Percentiles rank a stretch among this genome's conserved stretches.
phyloP scores from a whole-genome alignment of 805 yeast genomes.

The Saturnispora galanensis region DNA sequence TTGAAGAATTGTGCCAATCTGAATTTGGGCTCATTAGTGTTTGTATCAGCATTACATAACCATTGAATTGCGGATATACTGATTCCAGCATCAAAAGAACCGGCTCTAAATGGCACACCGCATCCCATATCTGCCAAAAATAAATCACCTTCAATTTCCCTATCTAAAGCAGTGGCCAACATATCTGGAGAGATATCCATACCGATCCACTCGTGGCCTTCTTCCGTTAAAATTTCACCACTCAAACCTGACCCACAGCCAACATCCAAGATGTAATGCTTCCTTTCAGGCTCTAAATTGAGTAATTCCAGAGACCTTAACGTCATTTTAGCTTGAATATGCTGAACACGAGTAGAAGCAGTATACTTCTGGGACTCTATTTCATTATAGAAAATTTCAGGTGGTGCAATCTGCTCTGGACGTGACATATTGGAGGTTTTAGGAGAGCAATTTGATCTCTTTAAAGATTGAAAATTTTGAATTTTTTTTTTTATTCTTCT shows the following conservation, averaged over 20 bases:
- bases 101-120: constrained; percentile 93
- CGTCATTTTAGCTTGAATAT: constrained; percentile 97
- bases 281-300: constrained; percentile 53
- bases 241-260: constrained; percentile 97
- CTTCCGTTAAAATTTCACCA: constrained; percentile 90
- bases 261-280: constrained; percentile 72
- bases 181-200: constrained; percentile 94
- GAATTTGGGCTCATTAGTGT: constrained; percentile 71
- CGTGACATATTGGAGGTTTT: constrained; percentile 55
- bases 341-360: constrained; percentile 91
- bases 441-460: neutral
- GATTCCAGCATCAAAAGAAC: constrained; percentile 93
- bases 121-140: constrained; percentile 87
- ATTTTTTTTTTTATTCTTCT: neutral
- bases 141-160: constrained; percentile 90
- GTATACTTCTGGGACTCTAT: constrained; percentile 86
- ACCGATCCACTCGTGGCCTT: constrained; percentile 91
- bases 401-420: constrained; percentile 95
- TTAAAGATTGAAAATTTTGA: neutral
- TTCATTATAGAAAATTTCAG: constrained; percentile 90
- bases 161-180: constrained; percentile 88
- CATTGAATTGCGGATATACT: constrained; percentile 94
- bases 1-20: constrained; percentile 78
- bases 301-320: constrained; percentile 82
- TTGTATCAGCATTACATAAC: constrained; percentile 92